A percentile compares a stretch with the other conserved stretches of the same genome.
Evolutionary conservation across 2,329 filamentous ascomycete species (phyloP).

Genomic region (Rhynchosporium graminicola): DNA sequence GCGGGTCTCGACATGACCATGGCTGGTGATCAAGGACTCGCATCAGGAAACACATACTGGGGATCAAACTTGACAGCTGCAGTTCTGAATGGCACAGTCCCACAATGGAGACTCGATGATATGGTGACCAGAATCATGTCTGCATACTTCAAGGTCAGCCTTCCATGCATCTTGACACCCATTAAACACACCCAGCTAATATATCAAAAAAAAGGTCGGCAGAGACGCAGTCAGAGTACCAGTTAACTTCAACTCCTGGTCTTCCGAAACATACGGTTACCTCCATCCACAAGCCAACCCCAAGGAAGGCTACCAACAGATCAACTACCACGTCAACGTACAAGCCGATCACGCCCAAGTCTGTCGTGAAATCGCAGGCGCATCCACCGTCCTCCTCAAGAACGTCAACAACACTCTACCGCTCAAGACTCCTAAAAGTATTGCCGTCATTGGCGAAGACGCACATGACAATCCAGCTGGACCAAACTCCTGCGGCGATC

Average conservation of each 20-base stretch:
- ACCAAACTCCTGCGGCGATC: slow-evolving; percentile 71
- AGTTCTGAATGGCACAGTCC: slow-evolving; percentile 85
- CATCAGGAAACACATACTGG: slow-evolving; percentile 64
- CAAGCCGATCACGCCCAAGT: slow-evolving; percentile 70
- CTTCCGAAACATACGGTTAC: slow-evolving; percentile 68
- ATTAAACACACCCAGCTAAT: neutral
- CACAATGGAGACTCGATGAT: slow-evolving; percentile 85
- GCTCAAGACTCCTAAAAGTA: slow-evolving; percentile 70
- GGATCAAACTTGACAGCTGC: slow-evolving; percentile 84
- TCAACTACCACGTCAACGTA: slow-evolving; percentile 84
- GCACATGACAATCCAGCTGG: slow-evolving; percentile 74
- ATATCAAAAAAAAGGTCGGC: slow-evolving; percentile 40
- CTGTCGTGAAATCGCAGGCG: slow-evolving; percentile 76
- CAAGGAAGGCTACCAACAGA: slow-evolving; percentile 41
- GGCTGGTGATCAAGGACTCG: slow-evolving; percentile 79
- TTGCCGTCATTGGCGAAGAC: slow-evolving; percentile 80
- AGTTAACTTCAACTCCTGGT: slow-evolving; percentile 91
- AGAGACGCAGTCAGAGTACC: slow-evolving; percentile 43
- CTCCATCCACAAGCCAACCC: slow-evolving; percentile 8
- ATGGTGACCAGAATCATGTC: slow-evolving; percentile 85
- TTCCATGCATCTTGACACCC: slow-evolving; percentile 34
- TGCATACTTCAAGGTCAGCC: slow-evolving; percentile 57
- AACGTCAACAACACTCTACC: slow-evolving; percentile 72
- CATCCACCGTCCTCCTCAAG: slow-evolving; percentile 86
- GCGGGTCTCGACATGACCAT: slow-evolving; percentile 87